Evolutionary conservation across 306 rosid genomes (phyloP).

Genomic region (Lithocarpus polystachyus): DNA sequence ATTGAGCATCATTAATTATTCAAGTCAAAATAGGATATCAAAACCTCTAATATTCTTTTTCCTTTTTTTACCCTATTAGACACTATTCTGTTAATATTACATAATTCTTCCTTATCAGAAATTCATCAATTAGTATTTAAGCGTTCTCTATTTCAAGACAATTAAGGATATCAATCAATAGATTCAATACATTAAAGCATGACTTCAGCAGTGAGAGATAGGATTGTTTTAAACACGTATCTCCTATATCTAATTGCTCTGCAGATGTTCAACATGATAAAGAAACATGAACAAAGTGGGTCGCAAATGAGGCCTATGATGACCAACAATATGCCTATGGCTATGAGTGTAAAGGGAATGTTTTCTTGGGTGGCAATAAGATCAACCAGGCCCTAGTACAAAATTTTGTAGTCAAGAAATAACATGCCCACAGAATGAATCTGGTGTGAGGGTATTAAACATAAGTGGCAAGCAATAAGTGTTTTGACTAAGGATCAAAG

Average conservation of each 20-base stretch:
- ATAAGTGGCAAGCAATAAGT: no score
- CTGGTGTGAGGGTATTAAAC: no score
- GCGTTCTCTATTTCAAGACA: neutral
- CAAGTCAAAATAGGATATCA: slow-evolving; percentile 3
- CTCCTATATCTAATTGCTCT: neutral
- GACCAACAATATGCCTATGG: neutral
- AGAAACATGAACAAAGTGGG: neutral
- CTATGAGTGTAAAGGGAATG: neutral
- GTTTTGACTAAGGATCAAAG: no score
- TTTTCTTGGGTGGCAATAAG: neutral
- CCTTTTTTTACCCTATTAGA: neutral
- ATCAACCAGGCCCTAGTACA: neutral
- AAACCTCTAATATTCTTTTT: neutral
- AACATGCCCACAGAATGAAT: neutral
- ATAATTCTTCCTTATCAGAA: slow-evolving; percentile 8
- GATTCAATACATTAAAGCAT: neutral
- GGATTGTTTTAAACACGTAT: neutral
- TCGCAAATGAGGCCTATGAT: neutral
- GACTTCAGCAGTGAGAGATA: neutral
- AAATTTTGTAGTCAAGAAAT: neutral
- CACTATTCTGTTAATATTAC: neutral
- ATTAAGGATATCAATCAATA: neutral
- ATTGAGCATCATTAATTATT: slow-evolving; percentile 26
- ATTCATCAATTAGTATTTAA: neutral
- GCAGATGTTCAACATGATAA: neutral